These are phyloP conservation scores for Sugiyamaella valdiviana DNA, from an alignment of 805 yeast species.

Conservation along the genomic window DNA sequence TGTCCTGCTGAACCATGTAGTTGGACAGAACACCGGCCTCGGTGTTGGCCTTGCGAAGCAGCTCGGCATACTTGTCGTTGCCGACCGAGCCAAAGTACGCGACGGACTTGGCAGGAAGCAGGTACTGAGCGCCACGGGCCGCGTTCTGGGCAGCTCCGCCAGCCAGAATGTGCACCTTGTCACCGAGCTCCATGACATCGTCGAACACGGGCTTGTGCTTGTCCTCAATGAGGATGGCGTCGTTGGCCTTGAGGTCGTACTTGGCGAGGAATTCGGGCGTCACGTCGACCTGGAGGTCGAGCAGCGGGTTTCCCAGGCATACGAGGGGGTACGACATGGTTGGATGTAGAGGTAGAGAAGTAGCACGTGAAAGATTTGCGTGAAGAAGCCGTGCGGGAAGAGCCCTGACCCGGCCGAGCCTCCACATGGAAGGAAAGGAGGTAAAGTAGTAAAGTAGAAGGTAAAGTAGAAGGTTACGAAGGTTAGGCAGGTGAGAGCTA, in stretches of 20 bases:
- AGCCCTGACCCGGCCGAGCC: no score
- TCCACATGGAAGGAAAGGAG: background rate
- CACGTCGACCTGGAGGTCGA: slow-evolving; percentile 30
- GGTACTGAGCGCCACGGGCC: slow-evolving; percentile 96
- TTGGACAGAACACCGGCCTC: slow-evolving; percentile 82
- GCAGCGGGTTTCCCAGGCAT: slow-evolving; percentile 87
- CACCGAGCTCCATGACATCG: slow-evolving; percentile 55
- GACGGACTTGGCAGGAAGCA: slow-evolving; percentile 74
- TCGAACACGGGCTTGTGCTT: slow-evolving; percentile 80
- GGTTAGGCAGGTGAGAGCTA: no score
- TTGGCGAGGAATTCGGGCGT: slow-evolving; percentile 58
- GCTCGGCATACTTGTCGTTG: slow-evolving; percentile 77
- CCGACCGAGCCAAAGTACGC: slow-evolving; percentile 97
- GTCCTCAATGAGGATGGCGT: slow-evolving; percentile 83
- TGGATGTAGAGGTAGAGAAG: background rate
- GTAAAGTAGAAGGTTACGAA: no score
- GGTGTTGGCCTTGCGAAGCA: slow-evolving; percentile 73
- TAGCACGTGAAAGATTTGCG: slow-evolving; percentile 4
- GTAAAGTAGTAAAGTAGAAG: no score
- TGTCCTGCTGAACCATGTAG: slow-evolving; percentile 66
- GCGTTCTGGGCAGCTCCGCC: slow-evolving; percentile 99
- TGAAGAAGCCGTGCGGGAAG: background rate
- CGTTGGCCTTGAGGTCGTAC: slow-evolving; percentile 82
- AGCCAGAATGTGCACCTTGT: slow-evolving; percentile 68
- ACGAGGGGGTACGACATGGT: slow-evolving; percentile 28